phyloP scores from a whole-genome alignment of 345 rosid genomes.

The Populus pruinosa region DNA sequence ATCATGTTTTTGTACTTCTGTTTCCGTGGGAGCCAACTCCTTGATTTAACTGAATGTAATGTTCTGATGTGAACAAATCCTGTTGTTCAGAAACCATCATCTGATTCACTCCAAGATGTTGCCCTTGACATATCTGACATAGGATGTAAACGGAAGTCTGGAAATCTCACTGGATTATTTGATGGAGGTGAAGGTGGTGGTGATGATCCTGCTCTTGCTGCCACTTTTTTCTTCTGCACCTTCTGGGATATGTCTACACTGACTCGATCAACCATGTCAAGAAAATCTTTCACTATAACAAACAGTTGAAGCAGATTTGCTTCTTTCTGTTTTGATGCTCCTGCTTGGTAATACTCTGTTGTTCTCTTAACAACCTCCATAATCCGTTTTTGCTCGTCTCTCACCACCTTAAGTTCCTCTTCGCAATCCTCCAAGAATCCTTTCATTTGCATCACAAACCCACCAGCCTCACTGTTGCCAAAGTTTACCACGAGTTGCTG shows the following conservation, averaged over 20 bases:
- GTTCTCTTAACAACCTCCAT: conserved; percentile 67
- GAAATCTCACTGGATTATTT: conserved; percentile 32
- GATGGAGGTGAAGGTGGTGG: conserved; percentile 22
- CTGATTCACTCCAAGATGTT: conserved; percentile 48
- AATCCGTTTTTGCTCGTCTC: conserved; percentile 53
- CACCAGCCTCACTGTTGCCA: conserved; percentile 32
- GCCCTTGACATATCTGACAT: conserved; percentile 30
- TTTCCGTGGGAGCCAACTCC: background rate
- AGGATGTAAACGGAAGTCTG: conserved; percentile 43
- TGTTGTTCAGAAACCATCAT: conserved; percentile 38
- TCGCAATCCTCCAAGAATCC: conserved; percentile 58
- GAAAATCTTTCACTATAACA: conserved; percentile 69
- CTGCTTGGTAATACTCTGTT: conserved; percentile 74
- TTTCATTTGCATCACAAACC: conserved; percentile 54
- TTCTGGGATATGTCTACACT: conserved; percentile 52
- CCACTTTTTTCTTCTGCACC: conserved; percentile 39
- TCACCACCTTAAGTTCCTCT: conserved; percentile 52
- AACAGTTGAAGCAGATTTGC: conserved; percentile 53
- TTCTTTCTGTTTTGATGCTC: conserved; percentile 41
- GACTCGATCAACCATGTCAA: conserved; percentile 74
- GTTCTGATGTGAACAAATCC: background rate
- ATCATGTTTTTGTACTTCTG: background rate
- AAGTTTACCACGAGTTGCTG: conserved; percentile 30
- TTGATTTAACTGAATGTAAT: background rate
- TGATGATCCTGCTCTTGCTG: conserved; percentile 20